Percentiles rank a stretch among this genome's conserved stretches.
Evolutionary conservation across 768 basidiomycete genomes (phyloP).

Genomic region (Cantharellus cinnabarinus): DNA sequence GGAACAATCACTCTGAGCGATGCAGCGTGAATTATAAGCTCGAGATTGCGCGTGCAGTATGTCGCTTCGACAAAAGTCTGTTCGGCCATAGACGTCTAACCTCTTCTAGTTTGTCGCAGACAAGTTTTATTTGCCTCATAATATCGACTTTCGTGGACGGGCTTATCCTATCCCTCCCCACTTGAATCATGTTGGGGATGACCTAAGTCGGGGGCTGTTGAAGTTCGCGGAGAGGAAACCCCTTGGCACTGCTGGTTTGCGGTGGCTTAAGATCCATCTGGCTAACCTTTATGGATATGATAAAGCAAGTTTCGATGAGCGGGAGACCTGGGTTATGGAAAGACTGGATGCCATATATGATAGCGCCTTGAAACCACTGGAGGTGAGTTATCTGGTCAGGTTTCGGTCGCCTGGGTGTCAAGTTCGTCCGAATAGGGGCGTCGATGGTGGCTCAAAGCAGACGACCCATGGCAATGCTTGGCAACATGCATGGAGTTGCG

Average conservation of each 20-base stretch:
- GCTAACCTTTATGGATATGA: conserved; percentile 88
- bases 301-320: conserved; percentile 85
- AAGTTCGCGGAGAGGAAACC: conserved; percentile 62
- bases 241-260: conserved; percentile 64
- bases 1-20: conserved; percentile 74
- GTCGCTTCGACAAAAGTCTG: conserved; percentile 14
- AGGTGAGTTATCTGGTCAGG: conserved; percentile 23
- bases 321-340: conserved; percentile 56
- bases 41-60: conserved; percentile 79
- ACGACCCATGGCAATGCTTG: conserved; percentile 96
- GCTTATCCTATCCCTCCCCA: conserved; percentile 95
- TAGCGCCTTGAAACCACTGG: conserved; percentile 59
- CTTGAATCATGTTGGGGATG: conserved; percentile 88
- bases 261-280: conserved; percentile 90
- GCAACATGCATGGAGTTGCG: conserved; percentile 82
- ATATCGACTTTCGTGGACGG: conserved; percentile 91
- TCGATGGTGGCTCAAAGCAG: conserved; percentile 78
- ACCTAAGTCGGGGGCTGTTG: conserved; percentile 72
- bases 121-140: conserved; percentile 81
- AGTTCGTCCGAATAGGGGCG: conserved; percentile 26
- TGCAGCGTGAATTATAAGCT: conserved; percentile 93
- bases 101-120: conserved; percentile 60
- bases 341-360: conserved; percentile 64
- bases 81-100: neutral
- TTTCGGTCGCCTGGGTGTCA: neutral